Evolutionary conservation across 2,329 filamentous ascomycete species (phyloP).

Genomic region (Diaporthe sp.): DNA sequence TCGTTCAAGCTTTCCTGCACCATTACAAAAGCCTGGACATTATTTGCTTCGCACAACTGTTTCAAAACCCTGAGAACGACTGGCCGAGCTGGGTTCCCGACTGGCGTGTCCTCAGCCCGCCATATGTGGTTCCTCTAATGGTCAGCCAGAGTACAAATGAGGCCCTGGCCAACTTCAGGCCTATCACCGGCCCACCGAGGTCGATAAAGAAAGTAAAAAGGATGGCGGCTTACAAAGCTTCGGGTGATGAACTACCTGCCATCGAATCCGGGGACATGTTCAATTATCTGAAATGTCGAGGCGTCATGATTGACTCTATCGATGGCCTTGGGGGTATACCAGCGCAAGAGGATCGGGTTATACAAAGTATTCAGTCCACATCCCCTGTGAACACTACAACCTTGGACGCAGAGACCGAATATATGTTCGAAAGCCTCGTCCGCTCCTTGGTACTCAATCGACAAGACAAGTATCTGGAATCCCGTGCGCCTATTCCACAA

Average conservation of each 20-base stretch:
- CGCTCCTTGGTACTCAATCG: constrained; percentile 33
- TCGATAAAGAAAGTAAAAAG: background rate
- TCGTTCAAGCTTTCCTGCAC: constrained; percentile 27
- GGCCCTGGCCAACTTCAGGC: constrained; percentile 35
- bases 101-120: constrained; percentile 26
- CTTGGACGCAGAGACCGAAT: background rate
- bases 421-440: background rate
- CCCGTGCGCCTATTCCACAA: background rate
- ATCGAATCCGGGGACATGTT: background rate
- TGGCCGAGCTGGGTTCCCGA: constrained; percentile 38
- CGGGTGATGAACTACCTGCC: background rate
- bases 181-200: background rate
- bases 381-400: constrained; percentile 17
- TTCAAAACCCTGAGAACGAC: background rate
- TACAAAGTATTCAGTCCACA: background rate
- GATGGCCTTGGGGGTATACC: constrained; percentile 23
- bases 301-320: constrained; percentile 23
- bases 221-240: constrained; percentile 16
- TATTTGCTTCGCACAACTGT: constrained; percentile 33
- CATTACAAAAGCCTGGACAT: constrained; percentile 33
- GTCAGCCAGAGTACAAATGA: constrained; percentile 36
- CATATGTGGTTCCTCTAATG: constrained; percentile 36
- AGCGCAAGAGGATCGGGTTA: background rate
- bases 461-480: constrained; percentile 31
- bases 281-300: constrained; percentile 15